These are phyloP conservation scores for Pseudocercospora eumusae DNA, from an alignment of 2,329 filamentous ascomycete genomes.

Conservation along the genomic window DNA sequence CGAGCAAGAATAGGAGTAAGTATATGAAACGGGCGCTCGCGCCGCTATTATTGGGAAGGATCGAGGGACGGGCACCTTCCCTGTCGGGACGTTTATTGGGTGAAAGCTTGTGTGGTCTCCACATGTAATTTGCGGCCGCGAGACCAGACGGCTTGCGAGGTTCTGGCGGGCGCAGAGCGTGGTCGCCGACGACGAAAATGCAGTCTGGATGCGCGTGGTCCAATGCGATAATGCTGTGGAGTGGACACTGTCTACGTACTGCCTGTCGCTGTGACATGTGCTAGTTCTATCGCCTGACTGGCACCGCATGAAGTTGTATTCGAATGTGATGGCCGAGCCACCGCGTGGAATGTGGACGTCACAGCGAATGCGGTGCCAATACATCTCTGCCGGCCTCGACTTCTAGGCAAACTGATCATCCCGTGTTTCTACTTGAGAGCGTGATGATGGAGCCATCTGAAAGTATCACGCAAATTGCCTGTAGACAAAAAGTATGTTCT, in stretches of 20 bases:
- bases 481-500: not conserved
- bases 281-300: constrained; percentile 6
- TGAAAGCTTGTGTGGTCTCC: not conserved
- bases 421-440: not conserved
- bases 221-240: not conserved
- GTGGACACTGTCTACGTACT: constrained; percentile 3
- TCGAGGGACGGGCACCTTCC: not conserved
- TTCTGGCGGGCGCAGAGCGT: not conserved
- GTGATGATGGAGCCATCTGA: not conserved
- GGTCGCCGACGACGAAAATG: constrained; percentile 2
- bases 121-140: not conserved
- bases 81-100: not conserved
- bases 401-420: not conserved
- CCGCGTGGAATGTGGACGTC: constrained; percentile 5
- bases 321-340: constrained; percentile 7
- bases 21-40: constrained; percentile 3
- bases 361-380: not conserved
- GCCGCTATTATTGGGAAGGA: constrained; percentile 1
- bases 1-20: constrained; percentile 8
- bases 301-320: constrained; percentile 7
- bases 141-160: not conserved
- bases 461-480: not conserved
- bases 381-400: not conserved
- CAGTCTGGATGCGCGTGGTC: not conserved
- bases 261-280: constrained; percentile 2